A percentile compares a stretch with the other conserved stretches of the same genome.
Evolutionary conservation across 2,329 filamentous ascomycete species (phyloP).

Genomic region (Diaporthe caulivora): DNA sequence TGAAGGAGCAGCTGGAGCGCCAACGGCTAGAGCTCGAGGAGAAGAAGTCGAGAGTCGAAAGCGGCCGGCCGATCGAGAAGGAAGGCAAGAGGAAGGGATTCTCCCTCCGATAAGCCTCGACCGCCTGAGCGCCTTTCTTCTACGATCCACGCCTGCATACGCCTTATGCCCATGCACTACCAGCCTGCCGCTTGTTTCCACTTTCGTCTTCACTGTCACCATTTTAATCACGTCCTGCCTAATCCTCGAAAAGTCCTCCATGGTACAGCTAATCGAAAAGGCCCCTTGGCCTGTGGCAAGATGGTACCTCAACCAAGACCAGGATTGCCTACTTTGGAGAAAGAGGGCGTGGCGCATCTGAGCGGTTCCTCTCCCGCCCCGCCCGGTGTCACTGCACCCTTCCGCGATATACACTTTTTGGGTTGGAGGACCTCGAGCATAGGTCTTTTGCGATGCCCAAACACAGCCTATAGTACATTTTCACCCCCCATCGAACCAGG

Average conservation of each 20-base stretch:
- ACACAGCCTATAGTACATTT: constrained; percentile 36
- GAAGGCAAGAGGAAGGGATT: constrained; percentile 99
- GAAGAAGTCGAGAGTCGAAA: constrained; percentile 97
- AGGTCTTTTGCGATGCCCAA: constrained; percentile 27
- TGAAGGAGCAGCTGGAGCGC: constrained; percentile 99
- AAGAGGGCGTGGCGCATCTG: constrained; percentile 28
- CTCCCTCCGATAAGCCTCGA: constrained; percentile 84
- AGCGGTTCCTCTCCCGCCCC: constrained; percentile 13
- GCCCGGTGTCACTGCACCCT: constrained; percentile 22
- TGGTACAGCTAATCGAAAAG: constrained; percentile 39
- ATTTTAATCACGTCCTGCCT: constrained; percentile 59
- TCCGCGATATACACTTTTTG: constrained; percentile 28
- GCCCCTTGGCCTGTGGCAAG: constrained; percentile 38
- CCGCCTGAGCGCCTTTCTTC: constrained; percentile 42
- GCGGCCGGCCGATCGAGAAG: constrained; percentile 94
- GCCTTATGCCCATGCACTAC: constrained; percentile 71
- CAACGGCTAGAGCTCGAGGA: constrained; percentile 96
- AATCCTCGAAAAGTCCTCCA: constrained; percentile 50
- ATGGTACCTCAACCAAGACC: constrained; percentile 38
- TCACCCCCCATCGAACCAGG: constrained; percentile 31
- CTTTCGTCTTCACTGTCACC: constrained; percentile 55
- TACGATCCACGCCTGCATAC: constrained; percentile 68
- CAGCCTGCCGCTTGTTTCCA: constrained; percentile 67
- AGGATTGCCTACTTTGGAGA: constrained; percentile 14
- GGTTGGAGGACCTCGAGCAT: constrained; percentile 23